Evolutionary conservation across 1,284 basidiomycete genomes (phyloP), one percentile per base, ranked within the genome.

Genomic region (Pseudozyma pruni): DNA sequence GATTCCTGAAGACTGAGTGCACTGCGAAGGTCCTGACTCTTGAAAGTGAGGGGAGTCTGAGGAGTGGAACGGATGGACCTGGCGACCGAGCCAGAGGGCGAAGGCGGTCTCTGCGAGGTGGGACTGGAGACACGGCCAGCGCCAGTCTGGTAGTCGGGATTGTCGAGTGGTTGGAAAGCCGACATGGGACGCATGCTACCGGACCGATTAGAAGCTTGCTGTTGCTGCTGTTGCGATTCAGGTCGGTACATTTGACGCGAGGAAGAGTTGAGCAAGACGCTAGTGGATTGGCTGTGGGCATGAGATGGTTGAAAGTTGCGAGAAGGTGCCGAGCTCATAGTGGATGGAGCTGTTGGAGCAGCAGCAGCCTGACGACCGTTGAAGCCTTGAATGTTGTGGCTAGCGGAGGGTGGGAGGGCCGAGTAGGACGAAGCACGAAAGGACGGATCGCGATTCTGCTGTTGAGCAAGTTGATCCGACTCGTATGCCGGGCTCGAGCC

Each of bases 1-100:
- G 79, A 75, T 33, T 77, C 79, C n/a, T 81, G 80, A 4, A 81
- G 61, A 32, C 69, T 53, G 25, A 81, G 67, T 3, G 80, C 79
- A 38, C 69, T 75, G 17, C 80, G 74, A 8, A 81, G 71, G 31
- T 81, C 80, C 16, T 70, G 69, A 27, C 70, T 76, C 41, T 79
- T 80, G 70, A 81, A 81, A 14, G 79, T 81, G 44, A 81, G 56
- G 23, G 68, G 68, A 11, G 75, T 61, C 17, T 68, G 66, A 13
- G 72, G 39, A 6, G 71, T 60, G 35, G 75, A 59, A 3, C 72
- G 69, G 47, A 76, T 64, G 48, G 76, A 73, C 13, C 58, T 49
- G 11, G 72, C 49, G 8, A 51, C 60, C n/a, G 78, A 79, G 16
- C 64, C 74, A 16, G 64, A 50, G 10, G 73, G 78, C 2, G 72